Evolutionary conservation across 2,329 filamentous ascomycete species (phyloP).

Genomic region (Penicillium vulpinum): DNA sequence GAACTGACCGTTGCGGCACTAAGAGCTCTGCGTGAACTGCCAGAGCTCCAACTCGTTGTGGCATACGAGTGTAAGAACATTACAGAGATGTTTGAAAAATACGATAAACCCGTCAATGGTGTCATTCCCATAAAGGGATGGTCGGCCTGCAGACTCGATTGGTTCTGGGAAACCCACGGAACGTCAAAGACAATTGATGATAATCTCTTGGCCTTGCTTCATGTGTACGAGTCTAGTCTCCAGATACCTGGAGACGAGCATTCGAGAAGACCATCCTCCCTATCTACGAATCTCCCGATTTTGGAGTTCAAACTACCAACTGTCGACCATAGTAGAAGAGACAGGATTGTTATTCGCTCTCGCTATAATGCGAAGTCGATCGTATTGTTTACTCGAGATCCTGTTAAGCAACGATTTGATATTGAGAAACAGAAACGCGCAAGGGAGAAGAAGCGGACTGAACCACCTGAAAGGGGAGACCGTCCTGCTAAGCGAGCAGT

Average conservation of each 20-base stretch:
- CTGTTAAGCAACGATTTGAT: not conserved
- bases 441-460: not conserved
- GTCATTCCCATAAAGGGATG: conserved; percentile 3
- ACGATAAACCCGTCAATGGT: not conserved
- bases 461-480: not conserved
- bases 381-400: conserved; percentile 7
- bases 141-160: conserved; percentile 9
- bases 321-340: not conserved
- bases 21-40: conserved; percentile 37
- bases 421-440: not conserved
- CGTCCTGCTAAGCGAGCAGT: conserved; percentile 3
- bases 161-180: conserved; percentile 1
- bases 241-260: not conserved
- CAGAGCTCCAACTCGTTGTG: conserved; percentile 38
- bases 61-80: conserved; percentile 35
- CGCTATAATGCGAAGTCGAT: conserved; percentile 2
- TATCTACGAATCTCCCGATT: not conserved
- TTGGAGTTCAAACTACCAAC: conserved; percentile 9
- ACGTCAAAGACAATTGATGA: not conserved
- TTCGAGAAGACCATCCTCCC: not conserved
- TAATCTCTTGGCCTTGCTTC: not conserved
- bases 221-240: conserved; percentile 8
- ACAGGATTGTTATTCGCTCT: conserved; percentile 5
- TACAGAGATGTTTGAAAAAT: conserved; percentile 3
- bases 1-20: conserved; percentile 35